Percentiles rank a stretch among this genome's conserved stretches.
These are phyloP conservation scores for Keithomyces neogunnii DNA, from an alignment of 2,329 filamentous ascomycete genomes.

Conservation along the genomic window DNA sequence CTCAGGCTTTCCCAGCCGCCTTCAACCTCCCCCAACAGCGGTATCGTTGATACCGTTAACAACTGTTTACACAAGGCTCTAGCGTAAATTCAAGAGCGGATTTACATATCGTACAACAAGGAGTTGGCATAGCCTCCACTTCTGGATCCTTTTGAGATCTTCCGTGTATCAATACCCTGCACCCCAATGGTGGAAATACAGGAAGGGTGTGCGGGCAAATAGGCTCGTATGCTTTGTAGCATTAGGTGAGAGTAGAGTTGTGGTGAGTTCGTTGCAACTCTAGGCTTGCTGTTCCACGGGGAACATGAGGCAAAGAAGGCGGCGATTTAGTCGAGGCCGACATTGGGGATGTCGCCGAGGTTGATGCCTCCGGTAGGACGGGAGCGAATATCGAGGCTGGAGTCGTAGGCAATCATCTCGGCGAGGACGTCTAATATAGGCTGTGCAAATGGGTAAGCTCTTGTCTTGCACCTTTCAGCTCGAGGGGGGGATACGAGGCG, in stretches of 20 bases:
- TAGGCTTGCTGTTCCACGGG: neutral
- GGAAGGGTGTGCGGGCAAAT: neutral
- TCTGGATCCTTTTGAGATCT: neutral
- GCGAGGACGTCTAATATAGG: constrained; percentile 91
- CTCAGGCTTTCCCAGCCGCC: constrained; percentile 18
- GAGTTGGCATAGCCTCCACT: constrained; percentile 2
- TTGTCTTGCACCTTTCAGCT: neutral
- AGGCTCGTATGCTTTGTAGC: neutral
- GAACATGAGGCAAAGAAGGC: neutral
- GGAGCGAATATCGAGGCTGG: constrained; percentile 53
- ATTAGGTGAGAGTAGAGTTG: neutral
- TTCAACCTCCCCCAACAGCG: constrained; percentile 18
- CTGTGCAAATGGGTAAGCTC: constrained; percentile 30
- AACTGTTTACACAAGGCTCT: constrained; percentile 35
- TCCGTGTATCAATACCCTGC: neutral
- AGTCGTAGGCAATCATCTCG: constrained; percentile 95
- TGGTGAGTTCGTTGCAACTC: neutral
- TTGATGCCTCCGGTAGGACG: constrained; percentile 29
- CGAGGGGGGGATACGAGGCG: constrained; percentile 6
- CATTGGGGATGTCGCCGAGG: constrained; percentile 40
- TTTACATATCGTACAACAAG: constrained; percentile 31
- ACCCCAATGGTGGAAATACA: neutral
- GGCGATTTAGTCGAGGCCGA: constrained; percentile 42
- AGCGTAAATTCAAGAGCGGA: constrained; percentile 26
- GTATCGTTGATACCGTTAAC: constrained; percentile 22